Evolutionary conservation across 2,329 filamentous ascomycete genomes (phyloP).

Genomic region (Boeremia lycopersici): DNA sequence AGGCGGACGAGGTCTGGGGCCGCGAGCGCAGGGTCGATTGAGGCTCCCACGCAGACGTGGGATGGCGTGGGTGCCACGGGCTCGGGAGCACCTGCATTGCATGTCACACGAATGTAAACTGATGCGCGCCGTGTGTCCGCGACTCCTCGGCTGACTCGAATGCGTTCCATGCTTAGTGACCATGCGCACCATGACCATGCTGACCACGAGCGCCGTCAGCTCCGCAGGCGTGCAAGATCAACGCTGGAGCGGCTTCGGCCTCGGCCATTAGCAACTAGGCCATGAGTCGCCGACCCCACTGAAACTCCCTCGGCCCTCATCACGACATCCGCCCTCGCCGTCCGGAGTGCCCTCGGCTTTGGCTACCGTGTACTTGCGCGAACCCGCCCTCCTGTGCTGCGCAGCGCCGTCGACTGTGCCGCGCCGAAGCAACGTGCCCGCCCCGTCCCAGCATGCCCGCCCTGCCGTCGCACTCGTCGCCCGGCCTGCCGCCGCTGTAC

Average conservation of each 20-base stretch:
- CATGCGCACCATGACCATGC: too few relatives aligned
- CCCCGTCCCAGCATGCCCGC: conserved; percentile 53
- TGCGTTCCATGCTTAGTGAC: too few relatives aligned
- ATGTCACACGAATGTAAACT: conserved; percentile 1
- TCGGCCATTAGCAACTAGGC: conserved; percentile 11
- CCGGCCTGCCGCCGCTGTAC: conserved; percentile 58
- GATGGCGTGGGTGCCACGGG: conserved; percentile 6
- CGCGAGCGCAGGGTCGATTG: conserved; percentile 54
- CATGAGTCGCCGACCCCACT: conserved; percentile 12
- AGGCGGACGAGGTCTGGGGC: conserved; percentile 91
- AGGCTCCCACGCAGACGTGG: conserved; percentile 3
- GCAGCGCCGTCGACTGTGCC: neutral
- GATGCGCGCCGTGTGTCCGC: too few relatives aligned
- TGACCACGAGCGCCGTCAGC: conserved; percentile 11
- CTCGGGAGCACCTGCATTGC: conserved; percentile 1
- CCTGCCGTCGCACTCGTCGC: conserved; percentile 61
- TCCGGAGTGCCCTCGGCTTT: conserved; percentile 1
- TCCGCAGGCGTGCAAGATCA: conserved; percentile 30
- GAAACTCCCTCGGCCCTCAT: conserved; percentile 23
- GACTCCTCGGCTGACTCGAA: too few relatives aligned
- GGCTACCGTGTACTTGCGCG: neutral
- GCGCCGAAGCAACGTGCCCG: conserved; percentile 1
- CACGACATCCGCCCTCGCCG: conserved; percentile 11
- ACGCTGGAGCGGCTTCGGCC: conserved; percentile 21
- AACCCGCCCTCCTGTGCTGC: too few relatives aligned